Conservation (phyloP, 306 rosid genomes). For the Cyclanthera cordifolia region DNA sequence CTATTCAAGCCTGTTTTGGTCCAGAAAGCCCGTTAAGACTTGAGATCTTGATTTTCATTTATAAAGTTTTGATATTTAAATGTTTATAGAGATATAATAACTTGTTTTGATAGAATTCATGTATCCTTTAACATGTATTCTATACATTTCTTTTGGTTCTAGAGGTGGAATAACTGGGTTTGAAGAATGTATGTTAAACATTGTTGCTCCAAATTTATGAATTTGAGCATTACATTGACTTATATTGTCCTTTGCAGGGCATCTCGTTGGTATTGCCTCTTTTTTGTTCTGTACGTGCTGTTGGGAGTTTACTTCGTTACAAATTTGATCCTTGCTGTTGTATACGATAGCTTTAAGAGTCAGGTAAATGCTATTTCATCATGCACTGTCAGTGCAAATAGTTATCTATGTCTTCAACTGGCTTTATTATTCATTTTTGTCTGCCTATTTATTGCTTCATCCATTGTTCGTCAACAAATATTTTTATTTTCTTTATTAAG, state of each 20-base stretch:
- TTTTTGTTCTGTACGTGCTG: constrained; percentile 72
- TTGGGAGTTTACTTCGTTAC: constrained; percentile 94
- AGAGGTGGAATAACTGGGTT: too few species aligned
- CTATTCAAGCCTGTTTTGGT: not conserved
- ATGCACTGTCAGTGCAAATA: constrained; percentile 5
- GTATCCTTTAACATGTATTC: too few species aligned
- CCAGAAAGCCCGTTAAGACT: not conserved
- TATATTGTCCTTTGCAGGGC: constrained; percentile 46
- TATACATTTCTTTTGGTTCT: too few species aligned
- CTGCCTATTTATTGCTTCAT: constrained; percentile 15
- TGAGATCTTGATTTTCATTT: not conserved
- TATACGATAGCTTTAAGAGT: constrained; percentile 80
- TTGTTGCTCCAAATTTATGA: not conserved
- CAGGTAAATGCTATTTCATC: constrained; percentile 42
- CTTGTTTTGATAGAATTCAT: constrained; percentile 1
- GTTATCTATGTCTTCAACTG: not conserved
- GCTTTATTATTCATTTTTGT: constrained; percentile 7
- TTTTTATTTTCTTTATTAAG: not conserved
- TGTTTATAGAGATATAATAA: not conserved
- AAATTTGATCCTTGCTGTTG: constrained; percentile 91
- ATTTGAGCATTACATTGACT: constrained; percentile 8
- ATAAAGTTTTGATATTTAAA: constrained; percentile 4
- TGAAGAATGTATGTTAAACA: not conserved
- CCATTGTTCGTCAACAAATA: not conserved
- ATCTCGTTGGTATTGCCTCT: constrained; percentile 82